Evolutionary conservation across 371 early-diverging fungal species (phyloP).

Genomic region (Mortierella sp.): DNA sequence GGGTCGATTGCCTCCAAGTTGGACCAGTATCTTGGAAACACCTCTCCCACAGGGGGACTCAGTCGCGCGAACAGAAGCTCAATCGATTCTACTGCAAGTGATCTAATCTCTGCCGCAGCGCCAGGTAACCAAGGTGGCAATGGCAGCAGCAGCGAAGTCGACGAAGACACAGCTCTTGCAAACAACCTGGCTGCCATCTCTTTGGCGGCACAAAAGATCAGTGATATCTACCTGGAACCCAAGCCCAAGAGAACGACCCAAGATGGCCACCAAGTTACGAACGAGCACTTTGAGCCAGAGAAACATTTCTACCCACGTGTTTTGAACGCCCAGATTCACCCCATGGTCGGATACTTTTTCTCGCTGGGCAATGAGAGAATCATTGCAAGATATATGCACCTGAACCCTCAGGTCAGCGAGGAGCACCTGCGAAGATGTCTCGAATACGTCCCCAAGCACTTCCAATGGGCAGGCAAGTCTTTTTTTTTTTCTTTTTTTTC

Average conservation of each 20-base stretch:
- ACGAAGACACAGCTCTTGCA: slow-evolving; percentile 42
- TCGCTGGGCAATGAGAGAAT: slow-evolving; percentile 92
- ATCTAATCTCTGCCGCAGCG: slow-evolving; percentile 4
- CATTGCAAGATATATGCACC: slow-evolving; percentile 89
- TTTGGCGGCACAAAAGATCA: slow-evolving; percentile 49
- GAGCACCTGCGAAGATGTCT: slow-evolving; percentile 75
- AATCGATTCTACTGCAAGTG: slow-evolving; percentile 24
- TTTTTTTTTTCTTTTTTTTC: slow-evolving; percentile 2
- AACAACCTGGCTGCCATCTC: slow-evolving; percentile 54
- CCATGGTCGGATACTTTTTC: slow-evolving; percentile 88
- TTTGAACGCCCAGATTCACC: slow-evolving; percentile 91
- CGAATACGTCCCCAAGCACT: slow-evolving; percentile 83
- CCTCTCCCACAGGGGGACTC: slow-evolving; percentile 1
- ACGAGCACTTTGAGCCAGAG: slow-evolving; percentile 90
- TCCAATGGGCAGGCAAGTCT: slow-evolving; percentile 90
- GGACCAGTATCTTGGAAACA: slow-evolving; percentile 48
- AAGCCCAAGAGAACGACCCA: slow-evolving; percentile 47
- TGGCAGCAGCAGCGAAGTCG: slow-evolving; percentile 27
- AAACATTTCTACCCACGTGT: slow-evolving; percentile 94
- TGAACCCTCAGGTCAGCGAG: slow-evolving; percentile 87
- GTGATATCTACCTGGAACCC: slow-evolving; percentile 46
- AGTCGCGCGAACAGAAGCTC: slow-evolving; percentile 28
- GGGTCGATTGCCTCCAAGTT: slow-evolving; percentile 49
- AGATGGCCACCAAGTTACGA: slow-evolving; percentile 59
- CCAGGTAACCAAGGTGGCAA: slow-evolving; percentile 6